Base-by-base conservation (phyloP, 2,329 filamentous ascomycete genomes). In the Nothomitra cinnamomea region DNA sequence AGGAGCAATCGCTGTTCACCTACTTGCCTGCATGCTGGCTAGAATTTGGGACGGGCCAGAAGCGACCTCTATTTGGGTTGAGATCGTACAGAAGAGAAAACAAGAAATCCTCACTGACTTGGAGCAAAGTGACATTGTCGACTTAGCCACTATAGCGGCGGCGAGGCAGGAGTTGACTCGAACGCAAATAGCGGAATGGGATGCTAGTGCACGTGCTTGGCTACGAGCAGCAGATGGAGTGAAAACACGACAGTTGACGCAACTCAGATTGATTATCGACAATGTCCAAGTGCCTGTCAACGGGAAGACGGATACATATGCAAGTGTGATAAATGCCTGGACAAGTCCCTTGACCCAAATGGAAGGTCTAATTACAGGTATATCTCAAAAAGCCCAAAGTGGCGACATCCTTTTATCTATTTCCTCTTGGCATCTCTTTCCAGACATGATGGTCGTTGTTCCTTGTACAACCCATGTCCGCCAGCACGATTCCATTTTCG, bases 171-270 rank as follows among this genome's bases (percentile, higher is more conserved):
- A 56, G 1, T 56, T 67, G 28, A 54, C 53, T 1, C 53, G 62
- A 36, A 53, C 58, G 0, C 56, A 69, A 19, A 53, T 70, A 4
- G 61, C 61, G 1, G 53, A 58, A 2, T 70, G 67, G 67, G 68
- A 69, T 58, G 62, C 64, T 1, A 68, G 66, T 52, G 63, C 65
- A 0, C 58, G 67, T 2, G 56, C 67, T 0, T 71, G 68, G 69
- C 56, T 70, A 1, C 56, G 57, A 1, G 61, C 54, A 1, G 67
- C 65, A 4, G 65, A 68, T 49, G 35, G 54, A 4, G 60, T 57
- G 13, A 66, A 57, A 55, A 22, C 12, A 2, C 21, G 24, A 3
- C 49, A 66, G 47, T 61, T 63, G 15, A 62, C 54, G 6, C 61
- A 66, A 45, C 53, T 66, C 0, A 57, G 53, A 17, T 57, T 66